These are phyloP conservation scores for Colletotrichum plurivorum DNA, from an alignment of 2,329 filamentous ascomycete species.

Conservation along the genomic window DNA sequence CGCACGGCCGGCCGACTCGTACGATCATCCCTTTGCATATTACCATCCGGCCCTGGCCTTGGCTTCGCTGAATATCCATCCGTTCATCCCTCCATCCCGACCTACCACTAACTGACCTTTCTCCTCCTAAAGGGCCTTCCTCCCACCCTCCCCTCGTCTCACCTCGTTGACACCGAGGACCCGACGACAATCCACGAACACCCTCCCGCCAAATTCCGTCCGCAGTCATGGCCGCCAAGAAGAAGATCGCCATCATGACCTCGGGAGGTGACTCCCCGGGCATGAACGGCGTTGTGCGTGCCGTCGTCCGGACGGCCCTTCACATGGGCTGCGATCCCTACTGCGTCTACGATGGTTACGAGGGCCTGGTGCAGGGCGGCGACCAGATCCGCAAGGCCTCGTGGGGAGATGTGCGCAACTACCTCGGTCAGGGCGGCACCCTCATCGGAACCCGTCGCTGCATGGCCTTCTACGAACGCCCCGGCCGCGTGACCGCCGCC, in stretches of 20 bases:
- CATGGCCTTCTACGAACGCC: conserved; percentile 90
- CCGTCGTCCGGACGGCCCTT: conserved; percentile 92
- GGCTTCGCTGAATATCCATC: conserved; percentile 7
- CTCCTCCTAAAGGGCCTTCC: conserved; percentile 11
- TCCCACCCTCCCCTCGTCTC: background rate
- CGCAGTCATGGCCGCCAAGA: conserved; percentile 61
- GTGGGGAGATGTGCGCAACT: conserved; percentile 96
- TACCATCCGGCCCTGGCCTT: background rate
- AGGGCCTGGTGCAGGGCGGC: conserved; percentile 91
- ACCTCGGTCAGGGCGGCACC: conserved; percentile 93
- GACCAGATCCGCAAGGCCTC: conserved; percentile 88
- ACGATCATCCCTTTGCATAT: conserved; percentile 35
- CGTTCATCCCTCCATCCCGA: background rate
- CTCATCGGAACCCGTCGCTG: conserved; percentile 96
- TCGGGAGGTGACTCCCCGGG: conserved; percentile 94
- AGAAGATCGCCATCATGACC: conserved; percentile 91
- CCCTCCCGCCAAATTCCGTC: conserved; percentile 7
- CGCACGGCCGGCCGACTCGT: conserved; percentile 26
- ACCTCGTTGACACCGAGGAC: conserved; percentile 24
- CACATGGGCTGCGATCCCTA: conserved; percentile 85
- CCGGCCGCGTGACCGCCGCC: conserved; percentile 86
- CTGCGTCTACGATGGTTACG: conserved; percentile 93
- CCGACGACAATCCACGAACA: conserved; percentile 30
- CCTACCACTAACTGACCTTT: conserved; percentile 19
- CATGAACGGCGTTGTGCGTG: conserved; percentile 93